Evolutionary conservation across 768 basidiomycete genomes (phyloP), one percentile per base, ranked within the genome.

Genomic region (Amanita subjunquillea): DNA sequence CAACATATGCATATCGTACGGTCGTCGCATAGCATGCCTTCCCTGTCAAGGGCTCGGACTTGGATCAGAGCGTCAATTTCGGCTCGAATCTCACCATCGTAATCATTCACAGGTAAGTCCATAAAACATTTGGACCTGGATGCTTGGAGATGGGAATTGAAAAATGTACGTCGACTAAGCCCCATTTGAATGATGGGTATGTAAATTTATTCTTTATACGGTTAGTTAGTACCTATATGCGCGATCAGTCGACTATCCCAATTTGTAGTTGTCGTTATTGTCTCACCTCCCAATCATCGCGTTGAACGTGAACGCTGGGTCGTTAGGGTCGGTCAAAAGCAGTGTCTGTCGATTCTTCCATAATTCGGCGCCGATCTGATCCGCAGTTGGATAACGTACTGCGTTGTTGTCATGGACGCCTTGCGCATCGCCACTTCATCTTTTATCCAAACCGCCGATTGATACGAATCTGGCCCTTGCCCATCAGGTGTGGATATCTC

Each of bases 391-490:
- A 66, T 29, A 17, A 22, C 67, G 53, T 46, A 75, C 75, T 29
- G 29, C 6, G 51, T 74, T 75, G 57, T 80, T 73, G 56, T 81
- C 78, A 56, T 78, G 66, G n/a, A 80, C 66, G 8, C 82, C 79
- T 44, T 74, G 66, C 4, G 66, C 54, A n/a, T 67, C 67, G 3
- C 76, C 75, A 50, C 66, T 56, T 69, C 76, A 59, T 80, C 78
- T 54, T 76, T 75, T 2, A 79, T 77, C 74, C 74, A 77, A 3
- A 82, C 62, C 54, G 79, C 73, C 2, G 77, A 78, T 69, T 2
- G 75, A 73, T 12, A 82, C 76, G 55, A 82, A 80, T 48, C 74
- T 79, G 13, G 79, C 80, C 4, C 69, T n/a, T 77, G 79, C 5
- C 73, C 75, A 59, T 81, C 79, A 0, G 76, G 75, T 1, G 78